phyloP scores from a whole-genome alignment of 2,329 filamentous ascomycete species.

The Incumbomyces delicatus region DNA sequence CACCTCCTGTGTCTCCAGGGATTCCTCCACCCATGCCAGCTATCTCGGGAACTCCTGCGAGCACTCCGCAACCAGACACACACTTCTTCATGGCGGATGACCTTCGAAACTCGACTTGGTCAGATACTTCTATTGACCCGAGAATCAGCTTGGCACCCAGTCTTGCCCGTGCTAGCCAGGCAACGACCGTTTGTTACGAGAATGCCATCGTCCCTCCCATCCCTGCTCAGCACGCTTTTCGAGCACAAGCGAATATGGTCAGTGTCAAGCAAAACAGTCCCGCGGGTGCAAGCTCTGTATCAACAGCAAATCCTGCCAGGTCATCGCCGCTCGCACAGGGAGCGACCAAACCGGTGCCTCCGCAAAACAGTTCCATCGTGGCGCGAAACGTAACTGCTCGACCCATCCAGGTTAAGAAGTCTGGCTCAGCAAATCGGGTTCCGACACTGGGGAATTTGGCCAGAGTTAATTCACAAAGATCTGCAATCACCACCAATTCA shows the following conservation, averaged over 20 bases:
- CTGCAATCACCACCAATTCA: slow-evolving; percentile 11
- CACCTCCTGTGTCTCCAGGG: slow-evolving; percentile 70
- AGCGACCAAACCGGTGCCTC: slow-evolving; percentile 16
- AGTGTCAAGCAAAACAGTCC: slow-evolving; percentile 55
- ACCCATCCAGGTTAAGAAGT: slow-evolving; percentile 36
- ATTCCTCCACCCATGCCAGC: slow-evolving; percentile 85
- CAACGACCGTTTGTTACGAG: slow-evolving; percentile 88
- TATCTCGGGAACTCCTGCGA: slow-evolving; percentile 56
- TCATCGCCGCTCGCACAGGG: slow-evolving; percentile 21
- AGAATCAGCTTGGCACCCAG: slow-evolving; percentile 43
- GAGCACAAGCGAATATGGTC: slow-evolving; percentile 83
- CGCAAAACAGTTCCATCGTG: slow-evolving; percentile 33
- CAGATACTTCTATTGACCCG: slow-evolving; percentile 35
- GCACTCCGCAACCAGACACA: slow-evolving; percentile 49
- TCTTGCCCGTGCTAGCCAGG: slow-evolving; percentile 54
- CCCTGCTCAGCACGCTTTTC: slow-evolving; percentile 75
- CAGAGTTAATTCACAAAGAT: slow-evolving; percentile 13
- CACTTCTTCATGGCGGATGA: slow-evolving; percentile 91
- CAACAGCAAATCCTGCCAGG: slow-evolving; percentile 37
- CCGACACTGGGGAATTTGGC: slow-evolving; percentile 24
- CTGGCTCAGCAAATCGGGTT: slow-evolving; percentile 24
- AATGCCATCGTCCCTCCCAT: slow-evolving; percentile 71
- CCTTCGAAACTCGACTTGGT: slow-evolving; percentile 82
- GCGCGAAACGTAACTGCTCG: slow-evolving; percentile 34
- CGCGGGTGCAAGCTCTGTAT: slow-evolving; percentile 52